A percentile compares a stretch with the other conserved stretches of the same genome.
phyloP scores from a whole-genome alignment of 805 yeast genomes.

The Torulaspora indica region DNA sequence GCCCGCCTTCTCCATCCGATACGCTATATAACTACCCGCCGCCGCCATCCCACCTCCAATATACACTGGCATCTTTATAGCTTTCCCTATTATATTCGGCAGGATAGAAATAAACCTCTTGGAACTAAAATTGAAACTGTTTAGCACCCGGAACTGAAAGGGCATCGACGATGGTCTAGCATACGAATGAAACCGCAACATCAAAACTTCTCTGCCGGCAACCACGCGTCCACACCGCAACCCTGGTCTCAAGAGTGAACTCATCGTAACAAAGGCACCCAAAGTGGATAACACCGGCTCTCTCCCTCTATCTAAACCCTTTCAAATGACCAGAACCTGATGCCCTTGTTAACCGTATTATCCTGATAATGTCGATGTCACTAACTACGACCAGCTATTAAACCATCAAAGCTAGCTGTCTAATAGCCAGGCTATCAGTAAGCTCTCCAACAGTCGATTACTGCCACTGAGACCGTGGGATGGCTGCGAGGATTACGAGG shows the following conservation, averaged over 20 bases:
- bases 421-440: too few species aligned
- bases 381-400: too few species aligned
- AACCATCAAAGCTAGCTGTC: too few species aligned
- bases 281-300: not conserved
- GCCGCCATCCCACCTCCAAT: conserved; percentile 91
- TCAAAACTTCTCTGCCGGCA: not conserved
- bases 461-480: too few species aligned
- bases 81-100: conserved; percentile 53
- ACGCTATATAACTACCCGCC: conserved; percentile 87
- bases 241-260: conserved; percentile 1
- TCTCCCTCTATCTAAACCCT: not conserved
- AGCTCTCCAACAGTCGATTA: too few species aligned
- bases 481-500: too few species aligned
- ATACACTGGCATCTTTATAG: conserved; percentile 66
- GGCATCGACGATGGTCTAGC: conserved; percentile 21
- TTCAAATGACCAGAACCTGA: not conserved
- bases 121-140: conserved; percentile 15
- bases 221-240: conserved; percentile 5
- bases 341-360: conserved; percentile 1
- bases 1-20: conserved; percentile 85
- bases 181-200: conserved; percentile 19
- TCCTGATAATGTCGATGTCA: not conserved
- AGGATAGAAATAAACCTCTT: conserved; percentile 34
- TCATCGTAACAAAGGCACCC: not conserved
- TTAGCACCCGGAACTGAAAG: conserved; percentile 18